Base-by-base conservation (phyloP, 495 filamentous ascomycete genomes). In the Neurospora sp. region DNA sequence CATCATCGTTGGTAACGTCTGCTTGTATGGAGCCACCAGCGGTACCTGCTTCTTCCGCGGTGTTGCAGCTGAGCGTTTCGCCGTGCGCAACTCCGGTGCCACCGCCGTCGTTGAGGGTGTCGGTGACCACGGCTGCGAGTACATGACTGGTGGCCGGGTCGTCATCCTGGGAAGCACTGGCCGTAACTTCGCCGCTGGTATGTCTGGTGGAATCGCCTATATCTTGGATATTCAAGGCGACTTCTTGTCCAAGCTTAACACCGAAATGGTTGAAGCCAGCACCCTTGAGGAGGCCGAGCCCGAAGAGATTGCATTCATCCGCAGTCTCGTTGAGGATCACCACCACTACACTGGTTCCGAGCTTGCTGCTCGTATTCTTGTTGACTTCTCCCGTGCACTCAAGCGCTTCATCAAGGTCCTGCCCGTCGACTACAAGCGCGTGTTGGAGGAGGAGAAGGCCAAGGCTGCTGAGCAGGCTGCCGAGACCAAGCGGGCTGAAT, bases 291-390 rank as follows among this genome's bases (percentile, higher is more conserved):
- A 99, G 72, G 54, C 54, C 27, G 27, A 66, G 54, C 93, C 93
- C 5, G 85, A 90, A 60, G 96, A 99, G 80, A 96, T 99, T 77
- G 95, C 96, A 62, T 98, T 91, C 78, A 89, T 99, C 27, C 93
- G 96, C 72, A 93, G 96, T 72, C 85, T 98, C 74, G 93, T 99
- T 74, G 96, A 99, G 83, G 96, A 99, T 78, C 96, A 99, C 79
- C 96, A 98, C 83, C 96, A 99, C 81, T 99, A 98, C 86, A 99
- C 96, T 60, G 96, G 96, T 75, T 99, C 96, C 35, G 96, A 98
- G 85, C 88, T 97, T 69, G 96, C 96, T 23, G 97, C 97, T 76
- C 93, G 96, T 75, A 92, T 98, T 75, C 87, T 99, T 12, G 88
- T 98, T n/a, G 96, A 99, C 85, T 99, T 98, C 85, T 97, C 89